These are phyloP conservation scores for Aspergillus tanneri DNA, from an alignment of 2,329 filamentous ascomycete genomes.

Conservation along the genomic window DNA sequence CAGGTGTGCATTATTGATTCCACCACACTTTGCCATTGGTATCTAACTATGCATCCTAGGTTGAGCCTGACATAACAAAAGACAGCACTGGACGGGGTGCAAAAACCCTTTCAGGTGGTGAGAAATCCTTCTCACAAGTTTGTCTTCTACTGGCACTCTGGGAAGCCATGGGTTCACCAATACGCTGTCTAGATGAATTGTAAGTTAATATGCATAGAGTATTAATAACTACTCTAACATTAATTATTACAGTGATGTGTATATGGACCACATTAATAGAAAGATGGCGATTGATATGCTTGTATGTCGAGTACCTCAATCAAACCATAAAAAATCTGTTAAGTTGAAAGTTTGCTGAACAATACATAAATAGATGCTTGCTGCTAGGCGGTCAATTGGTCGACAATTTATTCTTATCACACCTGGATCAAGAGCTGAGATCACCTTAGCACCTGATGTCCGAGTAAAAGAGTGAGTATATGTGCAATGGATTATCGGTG, in stretches of 20 bases:
- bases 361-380: conserved; percentile 62
- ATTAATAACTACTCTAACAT: conserved; percentile 19
- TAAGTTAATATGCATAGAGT: conserved; percentile 33
- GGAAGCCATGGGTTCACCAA: conserved; percentile 96
- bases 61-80: conserved; percentile 68
- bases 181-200: conserved; percentile 95
- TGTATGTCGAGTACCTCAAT: conserved; percentile 53
- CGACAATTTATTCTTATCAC: conserved; percentile 96
- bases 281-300: conserved; percentile 93
- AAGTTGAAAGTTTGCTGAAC: conserved; percentile 11
- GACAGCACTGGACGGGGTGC: conserved; percentile 73
- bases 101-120: conserved; percentile 89
- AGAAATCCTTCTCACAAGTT: conserved; percentile 97
- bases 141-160: conserved; percentile 89
- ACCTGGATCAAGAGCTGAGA: conserved; percentile 72
- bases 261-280: conserved; percentile 97
- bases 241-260: conserved; percentile 68
- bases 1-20: conserved; percentile 51
- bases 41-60: conserved; percentile 34
- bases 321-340: background rate
- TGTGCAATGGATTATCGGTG: background rate
- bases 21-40: background rate
- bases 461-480: conserved; percentile 44
- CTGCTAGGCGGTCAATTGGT: conserved; percentile 81
- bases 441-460: conserved; percentile 46